Percentiles rank a stretch among this genome's conserved stretches.
phyloP scores from a whole-genome alignment of 202 grass and related monocot species.

The Miscanthus sacchariflorus region DNA sequence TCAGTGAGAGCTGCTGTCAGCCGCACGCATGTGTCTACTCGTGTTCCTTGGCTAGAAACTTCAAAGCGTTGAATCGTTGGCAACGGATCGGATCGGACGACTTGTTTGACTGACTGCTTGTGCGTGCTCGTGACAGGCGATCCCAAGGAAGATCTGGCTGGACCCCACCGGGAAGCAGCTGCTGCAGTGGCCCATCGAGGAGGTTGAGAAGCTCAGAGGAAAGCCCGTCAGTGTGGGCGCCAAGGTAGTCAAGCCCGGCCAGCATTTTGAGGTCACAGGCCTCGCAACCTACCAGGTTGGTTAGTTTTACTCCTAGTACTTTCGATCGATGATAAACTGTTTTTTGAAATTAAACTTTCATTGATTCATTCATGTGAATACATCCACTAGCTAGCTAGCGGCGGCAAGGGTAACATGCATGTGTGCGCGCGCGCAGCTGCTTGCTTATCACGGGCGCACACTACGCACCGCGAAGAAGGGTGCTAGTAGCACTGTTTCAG shows the following conservation, averaged over 20 bases:
- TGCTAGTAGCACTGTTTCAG: not conserved
- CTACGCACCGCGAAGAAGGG: too few relatives aligned
- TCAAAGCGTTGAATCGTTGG: not conserved
- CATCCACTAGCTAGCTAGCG: too few relatives aligned
- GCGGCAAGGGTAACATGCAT: too few relatives aligned
- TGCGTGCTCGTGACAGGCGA: not conserved
- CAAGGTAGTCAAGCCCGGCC: not conserved
- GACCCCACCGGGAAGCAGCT: constrained; percentile 26
- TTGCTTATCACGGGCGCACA: too few relatives aligned
- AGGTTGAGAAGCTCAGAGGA: constrained; percentile 6
- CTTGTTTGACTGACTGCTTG: constrained; percentile 3
- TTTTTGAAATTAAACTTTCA: not conserved
- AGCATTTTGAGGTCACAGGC: constrained; percentile 22
- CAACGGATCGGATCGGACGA: not conserved
- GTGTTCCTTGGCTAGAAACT: too few relatives aligned
- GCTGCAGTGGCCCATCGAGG: constrained; percentile 32
- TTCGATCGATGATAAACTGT: not conserved
- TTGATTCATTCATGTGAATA: not conserved
- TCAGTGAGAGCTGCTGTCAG: not conserved
- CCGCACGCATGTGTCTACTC: too few relatives aligned
- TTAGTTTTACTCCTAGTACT: not conserved
- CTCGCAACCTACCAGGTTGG: not conserved
- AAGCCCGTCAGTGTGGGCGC: not conserved
- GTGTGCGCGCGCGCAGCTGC: too few relatives aligned
- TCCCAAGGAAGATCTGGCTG: constrained; percentile 26